Evolutionary conservation across 805 yeast genomes (phyloP).

Genomic region (Kluyveromyces wickerhamii): DNA sequence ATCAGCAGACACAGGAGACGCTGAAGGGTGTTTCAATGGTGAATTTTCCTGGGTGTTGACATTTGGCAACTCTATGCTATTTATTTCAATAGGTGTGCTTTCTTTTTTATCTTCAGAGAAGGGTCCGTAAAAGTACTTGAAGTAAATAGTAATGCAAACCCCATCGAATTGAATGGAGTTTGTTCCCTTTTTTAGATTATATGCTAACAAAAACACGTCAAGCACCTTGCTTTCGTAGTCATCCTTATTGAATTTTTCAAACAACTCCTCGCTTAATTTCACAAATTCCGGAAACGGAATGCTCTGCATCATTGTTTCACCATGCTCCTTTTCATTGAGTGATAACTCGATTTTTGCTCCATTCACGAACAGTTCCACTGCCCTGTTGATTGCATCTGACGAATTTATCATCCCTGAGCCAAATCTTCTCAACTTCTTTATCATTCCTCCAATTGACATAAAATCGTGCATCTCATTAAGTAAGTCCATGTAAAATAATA

Average conservation of each 20-base stretch:
- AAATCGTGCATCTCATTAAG: conserved; percentile 48
- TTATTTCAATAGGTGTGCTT: background rate
- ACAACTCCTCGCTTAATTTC: conserved; percentile 16
- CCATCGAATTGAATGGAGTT: conserved; percentile 28
- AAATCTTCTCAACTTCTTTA: conserved; percentile 69
- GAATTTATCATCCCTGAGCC: conserved; percentile 62
- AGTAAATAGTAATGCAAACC: conserved; percentile 24
- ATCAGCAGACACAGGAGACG: background rate
- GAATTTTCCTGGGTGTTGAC: conserved; percentile 1
- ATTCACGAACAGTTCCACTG: conserved; percentile 17
- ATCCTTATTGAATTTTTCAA: conserved; percentile 12
- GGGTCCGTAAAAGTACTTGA: conserved; percentile 25
- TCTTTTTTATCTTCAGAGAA: conserved; percentile 5
- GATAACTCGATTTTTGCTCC: conserved; percentile 14
- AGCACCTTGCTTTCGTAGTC: conserved; percentile 15
- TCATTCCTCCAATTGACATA: conserved; percentile 48
- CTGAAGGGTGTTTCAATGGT: conserved; percentile 1
- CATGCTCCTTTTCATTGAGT: conserved; percentile 22
- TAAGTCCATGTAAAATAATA: conserved; percentile 52
- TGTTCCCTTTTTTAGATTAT: conserved; percentile 26
- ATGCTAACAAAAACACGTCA: conserved; percentile 21
- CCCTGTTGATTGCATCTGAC: conserved; percentile 22
- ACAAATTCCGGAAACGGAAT: conserved; percentile 21
- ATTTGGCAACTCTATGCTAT: background rate
- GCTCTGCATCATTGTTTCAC: conserved; percentile 22